Conservation (phyloP, 1,284 basidiomycete genomes). For the Sporisorium graminicola region DNA sequence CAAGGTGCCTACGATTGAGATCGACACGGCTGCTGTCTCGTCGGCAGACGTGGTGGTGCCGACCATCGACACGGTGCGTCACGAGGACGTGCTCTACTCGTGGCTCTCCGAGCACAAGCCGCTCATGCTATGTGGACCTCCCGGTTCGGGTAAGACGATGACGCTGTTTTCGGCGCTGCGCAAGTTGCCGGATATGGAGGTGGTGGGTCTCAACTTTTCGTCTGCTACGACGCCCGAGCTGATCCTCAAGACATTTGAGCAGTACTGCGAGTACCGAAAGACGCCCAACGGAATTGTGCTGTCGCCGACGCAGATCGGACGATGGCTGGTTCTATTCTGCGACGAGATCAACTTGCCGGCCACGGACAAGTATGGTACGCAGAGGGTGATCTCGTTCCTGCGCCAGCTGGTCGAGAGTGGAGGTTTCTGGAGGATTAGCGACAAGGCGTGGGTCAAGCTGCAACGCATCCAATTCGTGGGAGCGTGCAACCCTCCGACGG, state of each 20-base stretch:
- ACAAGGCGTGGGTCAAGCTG: conserved; percentile 96
- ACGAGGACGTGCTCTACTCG: conserved; percentile 97
- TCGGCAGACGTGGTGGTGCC: conserved; percentile 97
- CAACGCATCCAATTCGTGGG: conserved; percentile 99
- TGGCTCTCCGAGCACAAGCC: conserved; percentile 99
- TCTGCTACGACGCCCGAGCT: conserved; percentile 98
- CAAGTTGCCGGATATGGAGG: conserved; percentile 98
- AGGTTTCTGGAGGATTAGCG: conserved; percentile 93
- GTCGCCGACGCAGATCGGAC: conserved; percentile 91
- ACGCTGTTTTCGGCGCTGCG: conserved; percentile 98
- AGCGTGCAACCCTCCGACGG: conserved; percentile 99
- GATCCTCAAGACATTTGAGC: conserved; percentile 98
- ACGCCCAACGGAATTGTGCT: conserved; percentile 96
- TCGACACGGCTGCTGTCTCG: conserved; percentile 94
- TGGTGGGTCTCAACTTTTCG: conserved; percentile 98
- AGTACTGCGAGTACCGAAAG: conserved; percentile 99
- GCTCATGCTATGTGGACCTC: conserved; percentile 96
- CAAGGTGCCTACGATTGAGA: conserved; percentile 89
- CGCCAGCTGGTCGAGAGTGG: conserved; percentile 95
- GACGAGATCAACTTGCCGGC: conserved; percentile 99
- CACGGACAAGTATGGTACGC: conserved; percentile 97
- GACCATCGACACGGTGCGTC: conserved; percentile 97
- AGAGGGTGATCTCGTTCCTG: conserved; percentile 97
- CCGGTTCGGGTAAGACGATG: conserved; percentile 99
- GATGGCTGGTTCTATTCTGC: conserved; percentile 99